Conservation (phyloP, 805 yeast genomes). For the Scheffersomyces ergatensis region DNA sequence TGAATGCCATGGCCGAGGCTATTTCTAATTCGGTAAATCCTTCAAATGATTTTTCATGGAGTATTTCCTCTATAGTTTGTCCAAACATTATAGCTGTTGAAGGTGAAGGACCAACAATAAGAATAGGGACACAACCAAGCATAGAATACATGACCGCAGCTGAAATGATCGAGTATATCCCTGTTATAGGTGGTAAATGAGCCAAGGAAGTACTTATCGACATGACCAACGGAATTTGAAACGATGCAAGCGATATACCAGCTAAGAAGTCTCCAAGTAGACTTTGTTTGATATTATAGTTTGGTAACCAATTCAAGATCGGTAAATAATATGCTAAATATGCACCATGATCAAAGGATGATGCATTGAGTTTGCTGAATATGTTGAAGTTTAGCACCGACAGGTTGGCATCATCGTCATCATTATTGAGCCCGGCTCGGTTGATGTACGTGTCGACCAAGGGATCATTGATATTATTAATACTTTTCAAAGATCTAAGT, state of each 20-base stretch:
- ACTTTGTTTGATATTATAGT: conserved; percentile 11
- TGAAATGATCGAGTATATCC: conserved; percentile 70
- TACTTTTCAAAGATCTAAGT: conserved; percentile 15
- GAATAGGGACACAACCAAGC: conserved; percentile 82
- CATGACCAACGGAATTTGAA: conserved; percentile 47
- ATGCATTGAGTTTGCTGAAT: conserved; percentile 6
- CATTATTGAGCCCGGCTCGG: neutral
- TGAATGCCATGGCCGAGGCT: conserved; percentile 60
- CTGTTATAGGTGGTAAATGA: conserved; percentile 77
- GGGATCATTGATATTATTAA: conserved; percentile 15
- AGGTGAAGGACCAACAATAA: conserved; percentile 92
- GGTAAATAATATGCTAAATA: conserved; percentile 32
- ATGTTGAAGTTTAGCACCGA: conserved; percentile 8
- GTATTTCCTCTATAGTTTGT: conserved; percentile 55
- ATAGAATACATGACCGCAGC: conserved; percentile 78
- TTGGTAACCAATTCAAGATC: conserved; percentile 29
- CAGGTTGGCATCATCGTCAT: conserved; percentile 6
- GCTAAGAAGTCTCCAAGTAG: conserved; percentile 30
- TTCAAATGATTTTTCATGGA: conserved; percentile 35
- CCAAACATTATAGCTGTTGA: conserved; percentile 84
- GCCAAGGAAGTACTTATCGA: conserved; percentile 82
- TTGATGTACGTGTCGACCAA: conserved; percentile 10
- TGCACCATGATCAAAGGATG: conserved; percentile 17
- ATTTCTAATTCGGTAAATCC: conserved; percentile 47
- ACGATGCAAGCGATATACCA: conserved; percentile 29